Evolutionary conservation across 202 grass and related monocot species (phyloP).

Genomic region (Setaria italica): DNA sequence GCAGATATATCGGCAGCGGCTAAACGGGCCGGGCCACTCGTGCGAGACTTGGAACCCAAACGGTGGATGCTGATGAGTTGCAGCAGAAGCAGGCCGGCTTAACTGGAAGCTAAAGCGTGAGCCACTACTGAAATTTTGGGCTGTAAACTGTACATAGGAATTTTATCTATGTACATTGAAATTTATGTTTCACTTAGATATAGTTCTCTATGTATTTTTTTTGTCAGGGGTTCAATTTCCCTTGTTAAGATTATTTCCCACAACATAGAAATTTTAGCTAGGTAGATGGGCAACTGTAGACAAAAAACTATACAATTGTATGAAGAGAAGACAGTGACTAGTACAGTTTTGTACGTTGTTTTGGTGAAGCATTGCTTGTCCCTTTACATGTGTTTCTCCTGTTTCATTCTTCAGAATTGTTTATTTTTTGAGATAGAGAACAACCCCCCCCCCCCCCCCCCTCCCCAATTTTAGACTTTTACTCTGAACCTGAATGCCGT

Average conservation of each 20-base stretch:
- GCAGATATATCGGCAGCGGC: conserved; percentile 40
- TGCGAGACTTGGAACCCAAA: conserved; percentile 43
- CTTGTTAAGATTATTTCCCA: background rate
- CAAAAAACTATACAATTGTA: background rate
- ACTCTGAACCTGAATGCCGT: background rate
- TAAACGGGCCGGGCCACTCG: conserved; percentile 33
- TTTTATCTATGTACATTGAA: too few relatives aligned
- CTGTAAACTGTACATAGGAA: background rate
- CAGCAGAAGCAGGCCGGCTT: background rate
- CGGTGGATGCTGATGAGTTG: conserved; percentile 31
- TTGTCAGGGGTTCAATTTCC: background rate
- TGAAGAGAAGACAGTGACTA: background rate
- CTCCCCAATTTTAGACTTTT: background rate
- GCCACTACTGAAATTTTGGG: background rate
- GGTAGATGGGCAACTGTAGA: background rate
- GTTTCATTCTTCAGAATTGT: background rate
- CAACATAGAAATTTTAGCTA: background rate
- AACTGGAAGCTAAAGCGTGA: background rate
- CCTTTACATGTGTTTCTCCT: background rate
- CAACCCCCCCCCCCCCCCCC: too few relatives aligned
- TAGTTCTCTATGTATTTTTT: background rate
- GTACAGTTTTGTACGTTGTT: background rate
- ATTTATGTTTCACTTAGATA: background rate
- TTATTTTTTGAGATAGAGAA: too few relatives aligned
- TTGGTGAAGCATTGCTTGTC: background rate